phyloP scores from a whole-genome alignment of 495 filamentous ascomycete species.

The Podospora pseudocomata region DNA sequence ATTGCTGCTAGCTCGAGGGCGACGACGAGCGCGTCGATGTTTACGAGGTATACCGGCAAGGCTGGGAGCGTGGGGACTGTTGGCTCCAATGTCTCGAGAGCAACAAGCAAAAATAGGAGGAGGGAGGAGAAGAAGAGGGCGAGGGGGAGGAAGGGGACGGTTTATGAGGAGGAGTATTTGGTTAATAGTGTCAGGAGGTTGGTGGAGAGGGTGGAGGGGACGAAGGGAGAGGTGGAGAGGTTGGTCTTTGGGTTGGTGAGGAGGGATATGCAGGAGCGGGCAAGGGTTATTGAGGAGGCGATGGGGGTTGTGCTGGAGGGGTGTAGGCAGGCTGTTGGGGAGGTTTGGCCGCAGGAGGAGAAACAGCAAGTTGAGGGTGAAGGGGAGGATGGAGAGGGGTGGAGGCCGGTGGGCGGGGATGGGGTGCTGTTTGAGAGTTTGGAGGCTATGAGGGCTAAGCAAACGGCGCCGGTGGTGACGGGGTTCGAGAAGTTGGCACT shows the following conservation, averaged over 20 bases:
- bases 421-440: constrained; percentile 50
- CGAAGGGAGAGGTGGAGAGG: constrained; percentile 62
- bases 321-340: constrained; percentile 59
- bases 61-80: constrained; percentile 60
- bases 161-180: constrained; percentile 97
- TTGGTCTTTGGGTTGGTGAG: constrained; percentile 72
- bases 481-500: constrained; percentile 51
- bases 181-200: constrained; percentile 81
- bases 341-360: constrained; percentile 58
- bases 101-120: constrained; percentile 76
- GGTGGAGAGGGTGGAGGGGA: constrained; percentile 74
- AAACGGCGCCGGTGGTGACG: constrained; percentile 45
- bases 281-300: constrained; percentile 67
- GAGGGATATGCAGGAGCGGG: constrained; percentile 82
- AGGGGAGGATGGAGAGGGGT: constrained; percentile 33
- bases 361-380: constrained; percentile 19
- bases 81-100: constrained; percentile 59
- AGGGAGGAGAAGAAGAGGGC: constrained; percentile 94
- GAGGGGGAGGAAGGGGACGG: constrained; percentile 87
- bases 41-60: constrained; percentile 85
- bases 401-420: constrained; percentile 46
- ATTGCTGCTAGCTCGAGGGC: constrained; percentile 80
- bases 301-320: constrained; percentile 67
- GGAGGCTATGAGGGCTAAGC: constrained; percentile 42
- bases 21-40: constrained; percentile 73